Evolutionary conservation across 192 early-diverging fungal species (phyloP).

Genomic region (Podila epigama): DNA sequence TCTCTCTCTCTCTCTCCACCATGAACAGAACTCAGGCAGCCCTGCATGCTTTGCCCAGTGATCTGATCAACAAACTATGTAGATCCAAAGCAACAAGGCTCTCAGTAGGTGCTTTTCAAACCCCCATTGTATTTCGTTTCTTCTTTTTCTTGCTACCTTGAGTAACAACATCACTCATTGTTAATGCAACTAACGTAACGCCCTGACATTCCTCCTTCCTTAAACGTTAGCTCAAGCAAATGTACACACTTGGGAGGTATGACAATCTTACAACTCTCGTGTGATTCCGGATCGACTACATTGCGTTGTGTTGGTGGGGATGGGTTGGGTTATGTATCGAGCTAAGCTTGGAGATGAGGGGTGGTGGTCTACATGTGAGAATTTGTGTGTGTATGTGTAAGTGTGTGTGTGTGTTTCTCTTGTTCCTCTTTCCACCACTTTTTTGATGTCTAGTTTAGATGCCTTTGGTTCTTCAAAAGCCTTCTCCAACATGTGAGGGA

Average conservation of each 20-base stretch:
- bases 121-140: neutral
- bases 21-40: slow-evolving; percentile 41
- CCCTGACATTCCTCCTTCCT: neutral
- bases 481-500: too few species aligned
- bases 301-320: neutral
- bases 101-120: slow-evolving; percentile 8
- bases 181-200: neutral
- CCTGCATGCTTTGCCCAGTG: slow-evolving; percentile 26
- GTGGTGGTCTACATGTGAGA: too few species aligned
- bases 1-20: neutral
- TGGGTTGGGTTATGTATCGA: neutral
- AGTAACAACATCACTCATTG: neutral
- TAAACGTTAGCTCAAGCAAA: slow-evolving; percentile 23
- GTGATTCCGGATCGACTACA: neutral
- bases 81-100: slow-evolving; percentile 34
- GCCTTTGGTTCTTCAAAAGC: too few species aligned
- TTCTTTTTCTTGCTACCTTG: neutral
- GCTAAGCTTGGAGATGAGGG: too few species aligned
- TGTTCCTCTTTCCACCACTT: too few species aligned
- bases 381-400: too few species aligned
- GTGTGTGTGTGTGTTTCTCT: too few species aligned
- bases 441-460: too few species aligned
- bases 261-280: neutral
- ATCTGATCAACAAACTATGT: slow-evolving; percentile 38
- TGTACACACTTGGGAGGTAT: slow-evolving; percentile 43